Evolutionary conservation across 2,329 filamentous ascomycete genomes (phyloP), one percentile per base, ranked within the genome.

Genomic region (Phaeosphaeria sp.): DNA sequence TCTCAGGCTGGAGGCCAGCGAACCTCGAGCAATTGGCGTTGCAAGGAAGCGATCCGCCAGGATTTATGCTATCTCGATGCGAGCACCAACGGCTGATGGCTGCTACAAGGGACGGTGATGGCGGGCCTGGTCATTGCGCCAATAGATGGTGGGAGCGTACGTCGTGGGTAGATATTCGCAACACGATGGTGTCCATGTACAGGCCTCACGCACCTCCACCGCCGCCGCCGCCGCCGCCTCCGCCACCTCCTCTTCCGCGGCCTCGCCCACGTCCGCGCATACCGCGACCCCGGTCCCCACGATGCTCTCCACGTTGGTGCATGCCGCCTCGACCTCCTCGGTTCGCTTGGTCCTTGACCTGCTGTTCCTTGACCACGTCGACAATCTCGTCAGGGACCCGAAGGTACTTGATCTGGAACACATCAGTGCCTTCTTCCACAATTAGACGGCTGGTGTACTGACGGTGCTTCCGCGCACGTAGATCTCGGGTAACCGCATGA

Each of bases 401-500:
- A 30, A 99, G 87, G 81, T 97, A 99, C 84, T 99, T 99, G 82
- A 99, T 99, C 95, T 97, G 74, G 53, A 42, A 1, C 22, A 11
- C 39, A 52, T 60, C 54, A 65, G 60, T 40, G 47, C 53, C 33
- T 8, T 20, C 11, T 20, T 49, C 21, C 27, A 33, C 6, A 55
- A 6, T 2, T 17, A 3, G 45, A 17, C 22, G 15, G n/a, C 6
- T 24, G 13, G 39, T 80, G 88, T 56, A 82, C 90, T 60, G 80
- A 97, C 94, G 76, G 98, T 99, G 80, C 98, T 99, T 60, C 95
- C 95, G 76, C 96, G 91, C 51, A 99, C 91, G 74, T 99, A 99
- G 57, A 94, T 93, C 78, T 99, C 96, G 36, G 93, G 89, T 79
- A 99, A 82, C 74, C 92, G 86, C 78, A 92, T 90, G 79, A 99